These are phyloP conservation scores for Mucuna pruriens DNA, from an alignment of 306 rosid species.

Conservation along the genomic window DNA sequence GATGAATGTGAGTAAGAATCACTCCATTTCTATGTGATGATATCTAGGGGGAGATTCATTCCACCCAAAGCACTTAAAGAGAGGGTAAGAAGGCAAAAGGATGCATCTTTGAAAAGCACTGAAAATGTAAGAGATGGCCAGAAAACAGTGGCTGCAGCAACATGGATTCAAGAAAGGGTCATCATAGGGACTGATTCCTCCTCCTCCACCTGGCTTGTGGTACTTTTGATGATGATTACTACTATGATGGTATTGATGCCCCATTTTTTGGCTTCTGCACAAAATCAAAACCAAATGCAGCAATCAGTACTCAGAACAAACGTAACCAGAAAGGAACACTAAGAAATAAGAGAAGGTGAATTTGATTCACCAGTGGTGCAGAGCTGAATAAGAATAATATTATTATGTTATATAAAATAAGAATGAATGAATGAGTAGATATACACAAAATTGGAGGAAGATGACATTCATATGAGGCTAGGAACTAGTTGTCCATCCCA, in stretches of 20 bases:
- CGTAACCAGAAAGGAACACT: background rate
- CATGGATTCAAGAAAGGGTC: constrained; percentile 25
- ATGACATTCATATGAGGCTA: background rate
- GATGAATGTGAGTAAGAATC: background rate
- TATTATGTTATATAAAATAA: background rate
- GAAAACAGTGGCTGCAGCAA: constrained; percentile 21
- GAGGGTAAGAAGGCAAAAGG: constrained; percentile 6
- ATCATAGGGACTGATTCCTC: constrained; percentile 30
- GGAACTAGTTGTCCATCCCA: background rate
- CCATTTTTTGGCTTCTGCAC: background rate
- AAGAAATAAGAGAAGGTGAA: background rate
- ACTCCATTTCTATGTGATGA: background rate
- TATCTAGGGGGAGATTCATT: background rate
- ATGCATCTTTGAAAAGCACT: constrained; percentile 11
- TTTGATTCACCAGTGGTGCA: background rate
- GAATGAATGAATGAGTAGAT: background rate
- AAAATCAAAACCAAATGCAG: background rate
- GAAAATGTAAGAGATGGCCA: constrained; percentile 3
- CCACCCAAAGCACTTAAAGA: constrained; percentile 29
- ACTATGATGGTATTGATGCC: background rate
- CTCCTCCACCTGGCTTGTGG: background rate
- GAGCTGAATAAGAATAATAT: too few species aligned
- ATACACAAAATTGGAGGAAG: background rate
- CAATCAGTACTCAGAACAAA: background rate
- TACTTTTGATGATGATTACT: background rate